Evolutionary conservation across 805 yeast species (phyloP), one percentile per base, ranked within the genome.

Genomic region (Ogataea zsoltii): DNA sequence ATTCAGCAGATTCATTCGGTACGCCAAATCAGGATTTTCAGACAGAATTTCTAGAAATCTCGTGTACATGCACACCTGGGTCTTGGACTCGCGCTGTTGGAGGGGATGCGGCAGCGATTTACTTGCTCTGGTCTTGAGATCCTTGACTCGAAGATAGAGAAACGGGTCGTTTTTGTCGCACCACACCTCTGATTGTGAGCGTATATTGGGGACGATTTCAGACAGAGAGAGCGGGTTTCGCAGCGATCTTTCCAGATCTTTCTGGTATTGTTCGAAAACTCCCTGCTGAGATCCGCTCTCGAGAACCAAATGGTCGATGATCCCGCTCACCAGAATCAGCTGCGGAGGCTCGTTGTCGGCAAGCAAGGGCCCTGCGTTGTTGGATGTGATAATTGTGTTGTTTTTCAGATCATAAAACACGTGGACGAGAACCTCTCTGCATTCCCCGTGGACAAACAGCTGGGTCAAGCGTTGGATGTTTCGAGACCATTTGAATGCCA

Each of bases 61-160:
- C 16, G 78, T 66, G 58, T 86, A 86, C 51, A 80, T 75, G 64
- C 72, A 71, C 3, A 83, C 80, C 65, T 86, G 94, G n/a, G 72
- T 48, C 54, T 75, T 74, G 2, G 86, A 74, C 5, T 76, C 68
- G 3, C 63, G 56, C 12, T 78, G 48, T 0, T 81, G 83, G 11
- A 78, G 71, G 1, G 62, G 54, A 50, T 80, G 85, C 0, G 91
- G 90, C 1, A 76, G 48, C 1, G 51, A 54, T 33, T 65, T 68
- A 33, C 55, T 55, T 0, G 67, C 56, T 43, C 91, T 68, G 1
- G 91, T 84, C 61, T 85, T 85, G 19, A 84, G 75, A 62, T 85
- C 94, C 43, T 71, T 67, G 2, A 77, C 66, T 7, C 63, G 46
- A 15, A 77, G 47, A 21, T 62, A 68, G 7, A 62, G 18, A 25